Conservation (phyloP, 1,284 basidiomycete genomes). For the Puccinia horiana region DNA sequence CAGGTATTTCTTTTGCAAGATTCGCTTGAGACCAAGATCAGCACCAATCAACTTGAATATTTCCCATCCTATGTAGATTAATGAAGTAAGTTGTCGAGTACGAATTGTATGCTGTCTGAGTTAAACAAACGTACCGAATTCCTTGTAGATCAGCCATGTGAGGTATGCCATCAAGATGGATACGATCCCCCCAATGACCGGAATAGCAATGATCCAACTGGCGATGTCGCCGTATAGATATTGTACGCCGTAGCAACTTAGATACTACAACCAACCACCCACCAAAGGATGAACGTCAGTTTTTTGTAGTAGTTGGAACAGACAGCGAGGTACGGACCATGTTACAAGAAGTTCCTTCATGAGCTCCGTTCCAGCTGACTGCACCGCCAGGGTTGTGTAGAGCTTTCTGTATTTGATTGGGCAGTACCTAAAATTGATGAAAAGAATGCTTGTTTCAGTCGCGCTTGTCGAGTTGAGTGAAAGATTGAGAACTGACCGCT, state of each 20-base stretch:
- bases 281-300: neutral
- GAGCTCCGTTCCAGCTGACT: slow-evolving; percentile 40
- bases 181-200: slow-evolving; percentile 24
- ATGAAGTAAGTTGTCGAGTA: neutral
- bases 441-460: neutral
- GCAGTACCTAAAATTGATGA: slow-evolving; percentile 21
- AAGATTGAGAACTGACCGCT: slow-evolving; percentile 13
- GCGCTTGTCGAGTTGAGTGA: neutral
- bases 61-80: slow-evolving; percentile 40
- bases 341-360: slow-evolving; percentile 37
- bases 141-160: slow-evolving; percentile 43
- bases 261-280: slow-evolving; percentile 13
- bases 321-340: slow-evolving; percentile 15
- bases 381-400: slow-evolving; percentile 31
- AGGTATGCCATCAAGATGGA: slow-evolving; percentile 36
- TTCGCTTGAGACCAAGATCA: slow-evolving; percentile 25
- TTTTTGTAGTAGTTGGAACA: neutral
- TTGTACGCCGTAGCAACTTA: slow-evolving; percentile 44
- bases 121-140: slow-evolving; percentile 27
- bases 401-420: slow-evolving; percentile 30
- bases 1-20: slow-evolving; percentile 33
- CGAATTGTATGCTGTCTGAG: too few relatives aligned
- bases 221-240: slow-evolving; percentile 31
- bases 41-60: slow-evolving; percentile 44
- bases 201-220: slow-evolving; percentile 33